These are phyloP conservation scores for Tricholoma sp. DNA, from an alignment of 768 basidiomycete species.

Conservation along the genomic window DNA sequence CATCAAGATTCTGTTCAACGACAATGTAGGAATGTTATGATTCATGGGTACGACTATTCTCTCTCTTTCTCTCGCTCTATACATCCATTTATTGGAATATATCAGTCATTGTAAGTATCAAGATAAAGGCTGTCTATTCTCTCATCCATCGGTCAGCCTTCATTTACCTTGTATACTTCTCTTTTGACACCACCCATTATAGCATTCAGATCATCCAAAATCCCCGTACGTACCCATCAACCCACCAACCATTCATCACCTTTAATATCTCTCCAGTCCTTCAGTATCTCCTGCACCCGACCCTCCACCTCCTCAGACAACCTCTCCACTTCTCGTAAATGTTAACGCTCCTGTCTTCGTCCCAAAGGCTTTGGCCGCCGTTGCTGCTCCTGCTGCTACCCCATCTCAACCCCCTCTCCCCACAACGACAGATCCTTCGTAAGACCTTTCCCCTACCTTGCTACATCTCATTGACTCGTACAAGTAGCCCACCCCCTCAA, in stretches of 20 bases:
- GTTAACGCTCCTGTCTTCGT: slow-evolving; percentile 84
- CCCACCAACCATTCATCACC: slow-evolving; percentile 1
- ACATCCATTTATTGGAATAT: not conserved
- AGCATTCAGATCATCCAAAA: slow-evolving; percentile 21
- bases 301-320: not conserved
- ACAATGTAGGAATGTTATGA: slow-evolving; percentile 87
- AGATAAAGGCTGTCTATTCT: slow-evolving; percentile 81
- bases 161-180: not conserved
- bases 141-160: slow-evolving; percentile 64
- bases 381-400: slow-evolving; percentile 24
- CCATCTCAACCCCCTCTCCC: slow-evolving; percentile 22
- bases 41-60: slow-evolving; percentile 65
- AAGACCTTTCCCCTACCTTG: slow-evolving; percentile 4
- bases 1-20: slow-evolving; percentile 60
- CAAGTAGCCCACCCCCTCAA: slow-evolving; percentile 12
- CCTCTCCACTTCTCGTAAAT: slow-evolving; percentile 23
- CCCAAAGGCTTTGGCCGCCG: slow-evolving; percentile 47
- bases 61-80: not conserved
- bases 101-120: slow-evolving; percentile 77
- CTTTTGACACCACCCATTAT: not conserved
- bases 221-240: slow-evolving; percentile 25
- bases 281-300: not conserved
- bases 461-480: slow-evolving; percentile 5
- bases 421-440: slow-evolving; percentile 11
- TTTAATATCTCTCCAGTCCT: slow-evolving; percentile 11